Evolutionary conservation across 148 eudicot species (phyloP).

Genomic region (Hydrangea macrophylla): DNA sequence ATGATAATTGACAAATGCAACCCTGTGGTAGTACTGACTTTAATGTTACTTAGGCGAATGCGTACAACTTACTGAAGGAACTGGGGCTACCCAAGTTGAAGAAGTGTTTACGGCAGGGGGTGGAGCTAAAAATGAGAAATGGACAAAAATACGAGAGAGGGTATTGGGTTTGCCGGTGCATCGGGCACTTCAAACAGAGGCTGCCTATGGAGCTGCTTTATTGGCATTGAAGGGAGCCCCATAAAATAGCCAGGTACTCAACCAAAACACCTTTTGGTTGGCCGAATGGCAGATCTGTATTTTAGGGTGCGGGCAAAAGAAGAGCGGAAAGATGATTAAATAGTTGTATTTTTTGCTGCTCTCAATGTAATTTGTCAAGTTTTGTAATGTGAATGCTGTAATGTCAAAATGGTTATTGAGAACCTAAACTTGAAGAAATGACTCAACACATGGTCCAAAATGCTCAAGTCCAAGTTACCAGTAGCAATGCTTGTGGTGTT

Average conservation of each 20-base stretch:
- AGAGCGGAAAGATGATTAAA: neutral
- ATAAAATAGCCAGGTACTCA: neutral
- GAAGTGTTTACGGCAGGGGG: conserved; percentile 95
- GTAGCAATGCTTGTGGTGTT: too few relatives aligned
- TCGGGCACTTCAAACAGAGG: conserved; percentile 83
- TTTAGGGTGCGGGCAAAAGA: neutral
- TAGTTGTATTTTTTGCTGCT: too few relatives aligned
- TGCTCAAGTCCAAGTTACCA: too few relatives aligned
- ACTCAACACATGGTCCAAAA: too few relatives aligned
- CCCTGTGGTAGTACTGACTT: too few relatives aligned
- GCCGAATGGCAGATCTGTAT: neutral
- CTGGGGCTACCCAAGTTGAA: conserved; percentile 81
- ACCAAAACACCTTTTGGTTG: neutral
- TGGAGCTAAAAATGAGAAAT: conserved; percentile 71
- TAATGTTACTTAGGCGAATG: conserved; percentile 56
- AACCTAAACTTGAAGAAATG: too few relatives aligned
- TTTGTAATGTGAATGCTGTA: too few relatives aligned
- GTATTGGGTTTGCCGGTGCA: conserved; percentile 80
- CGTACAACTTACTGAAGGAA: conserved; percentile 68
- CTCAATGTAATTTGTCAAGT: too few relatives aligned
- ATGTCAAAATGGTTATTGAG: too few relatives aligned
- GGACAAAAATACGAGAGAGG: conserved; percentile 82
- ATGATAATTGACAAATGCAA: too few relatives aligned
- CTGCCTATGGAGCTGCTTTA: conserved; percentile 96
- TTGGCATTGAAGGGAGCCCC: conserved; percentile 73